A percentile compares a stretch with the other conserved stretches of the same genome.
phyloP scores from a whole-genome alignment of 768 basidiomycete genomes.

The Porpolomopsis calyptriformis region DNA sequence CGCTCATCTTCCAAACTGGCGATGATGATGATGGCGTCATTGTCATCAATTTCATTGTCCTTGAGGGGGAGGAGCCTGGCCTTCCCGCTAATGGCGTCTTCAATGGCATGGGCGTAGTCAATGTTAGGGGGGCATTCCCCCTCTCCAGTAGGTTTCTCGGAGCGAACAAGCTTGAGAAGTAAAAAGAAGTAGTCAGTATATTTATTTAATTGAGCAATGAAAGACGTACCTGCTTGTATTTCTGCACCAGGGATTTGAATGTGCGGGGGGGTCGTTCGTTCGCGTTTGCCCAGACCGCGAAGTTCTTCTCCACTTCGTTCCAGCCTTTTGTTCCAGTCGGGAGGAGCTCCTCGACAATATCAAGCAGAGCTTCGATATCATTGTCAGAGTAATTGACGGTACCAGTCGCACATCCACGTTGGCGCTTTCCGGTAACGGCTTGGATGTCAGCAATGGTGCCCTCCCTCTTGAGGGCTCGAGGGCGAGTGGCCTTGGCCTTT shows the following conservation, averaged over 20 bases:
- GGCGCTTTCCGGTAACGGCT: too few species aligned
- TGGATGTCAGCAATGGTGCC: too few species aligned
- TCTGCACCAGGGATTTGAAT: slow-evolving; percentile 14
- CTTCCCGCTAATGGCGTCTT: slow-evolving; percentile 13
- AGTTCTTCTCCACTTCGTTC: slow-evolving; percentile 9
- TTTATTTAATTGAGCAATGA: too few species aligned
- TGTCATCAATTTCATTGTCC: slow-evolving; percentile 7
- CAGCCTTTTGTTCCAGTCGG: slow-evolving; percentile 16
- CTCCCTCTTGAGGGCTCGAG: too few species aligned
- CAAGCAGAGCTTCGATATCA: slow-evolving; percentile 12
- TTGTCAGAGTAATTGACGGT: slow-evolving; percentile 12
- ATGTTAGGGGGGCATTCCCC: slow-evolving; percentile 13
- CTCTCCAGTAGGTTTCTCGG: slow-evolving; percentile 20
- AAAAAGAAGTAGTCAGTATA: too few species aligned
- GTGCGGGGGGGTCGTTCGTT: slow-evolving; percentile 8
- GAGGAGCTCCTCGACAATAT: slow-evolving; percentile 9
- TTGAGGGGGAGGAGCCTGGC: slow-evolving; percentile 12
- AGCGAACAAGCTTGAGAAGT: slow-evolving; percentile 12
- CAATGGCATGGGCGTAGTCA: slow-evolving; percentile 14
- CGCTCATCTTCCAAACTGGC: slow-evolving; percentile 1
- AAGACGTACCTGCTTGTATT: too few species aligned
- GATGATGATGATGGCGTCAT: background rate
- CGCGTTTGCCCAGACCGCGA: slow-evolving; percentile 11
- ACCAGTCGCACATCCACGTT: slow-evolving; percentile 10
- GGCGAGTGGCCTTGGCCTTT: too few species aligned